phyloP scores from a whole-genome alignment of 495 filamentous ascomycete genomes.

The Penicillium goetzii region DNA sequence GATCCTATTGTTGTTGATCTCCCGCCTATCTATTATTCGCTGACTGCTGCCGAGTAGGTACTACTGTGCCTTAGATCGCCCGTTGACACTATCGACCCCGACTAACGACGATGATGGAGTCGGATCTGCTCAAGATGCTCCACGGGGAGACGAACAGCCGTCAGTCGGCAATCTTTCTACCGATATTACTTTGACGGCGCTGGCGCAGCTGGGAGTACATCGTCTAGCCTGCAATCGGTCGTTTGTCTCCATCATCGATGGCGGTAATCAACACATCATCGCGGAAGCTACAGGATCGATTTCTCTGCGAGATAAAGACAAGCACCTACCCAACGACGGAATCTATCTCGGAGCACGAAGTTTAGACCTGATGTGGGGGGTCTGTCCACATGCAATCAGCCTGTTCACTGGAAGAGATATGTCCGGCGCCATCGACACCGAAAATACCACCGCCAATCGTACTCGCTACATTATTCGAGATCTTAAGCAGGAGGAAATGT shows the following conservation, averaged over 20 bases:
- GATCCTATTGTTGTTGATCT: not conserved
- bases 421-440: conserved; percentile 29
- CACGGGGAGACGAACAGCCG: conserved; percentile 23
- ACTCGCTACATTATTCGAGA: conserved; percentile 55
- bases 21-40: not conserved
- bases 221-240: conserved; percentile 56
- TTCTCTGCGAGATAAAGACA: conserved; percentile 45
- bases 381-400: conserved; percentile 54
- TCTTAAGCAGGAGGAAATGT: conserved; percentile 52
- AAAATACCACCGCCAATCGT: conserved; percentile 32
- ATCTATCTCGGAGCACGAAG: conserved; percentile 50
- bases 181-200: conserved; percentile 64
- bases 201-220: conserved; percentile 63
- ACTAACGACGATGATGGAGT: not conserved
- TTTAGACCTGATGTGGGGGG: conserved; percentile 46
- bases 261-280: conserved; percentile 60
- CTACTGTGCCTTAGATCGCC: conserved; percentile 35
- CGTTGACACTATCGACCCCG: conserved; percentile 5
- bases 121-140: conserved; percentile 5
- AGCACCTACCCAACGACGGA: conserved; percentile 40
- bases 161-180: conserved; percentile 34
- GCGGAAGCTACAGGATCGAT: conserved; percentile 63
- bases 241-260: conserved; percentile 64
- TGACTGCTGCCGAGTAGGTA: conserved; percentile 28
- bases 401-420: conserved; percentile 34